Evolutionary conservation across 805 yeast species (phyloP), one percentile per base, ranked within the genome.

Genomic region (Candida methanosorbosa): DNA sequence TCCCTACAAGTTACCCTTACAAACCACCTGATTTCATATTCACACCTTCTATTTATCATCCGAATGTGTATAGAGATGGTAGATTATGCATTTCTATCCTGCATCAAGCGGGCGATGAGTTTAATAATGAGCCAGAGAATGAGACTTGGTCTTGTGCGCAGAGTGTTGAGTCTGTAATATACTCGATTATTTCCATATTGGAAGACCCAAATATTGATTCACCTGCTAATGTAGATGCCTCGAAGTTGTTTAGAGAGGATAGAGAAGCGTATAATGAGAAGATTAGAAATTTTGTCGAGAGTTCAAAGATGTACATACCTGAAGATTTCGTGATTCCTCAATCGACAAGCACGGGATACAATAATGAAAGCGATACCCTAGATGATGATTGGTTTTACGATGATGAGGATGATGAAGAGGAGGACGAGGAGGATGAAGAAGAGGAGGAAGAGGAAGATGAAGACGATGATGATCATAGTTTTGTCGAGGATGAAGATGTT

Each of bases 161-260:
- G 63, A 81, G 92, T 18, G 97, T 86, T 9, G 97, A 90, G 60
- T 68, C 83, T 22, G 95, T 90, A 9, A 70, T 90, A 50, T 81
- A 90, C 36, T 83, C 95, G 23, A 88, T 90, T 44, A 82, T 90
- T 15, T 86, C 96, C 8, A 69, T 90, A 34, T 70, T 90, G 48
- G 95, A 87, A 51, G 97, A 90, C 57, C 97, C 97, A 35, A 90
- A 90, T 61, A 80, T 84, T 39, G 74, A 77, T 40, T 84, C 95
- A 1, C 97, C 97, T 6, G 97, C 97, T 5, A 90, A 90, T 57
- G 88, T 90, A 33, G 97, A 90, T 57, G 97, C 97, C 14, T 83
- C 95, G 15, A 86, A 87, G 29, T 84, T 82, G 48, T 87, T 85
- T 73, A 71, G 95, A 50, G 85, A 83, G 50, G 75, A 81, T 57